Conservation (phyloP, 768 basidiomycete genomes). For the Amanita pallidorosea region DNA sequence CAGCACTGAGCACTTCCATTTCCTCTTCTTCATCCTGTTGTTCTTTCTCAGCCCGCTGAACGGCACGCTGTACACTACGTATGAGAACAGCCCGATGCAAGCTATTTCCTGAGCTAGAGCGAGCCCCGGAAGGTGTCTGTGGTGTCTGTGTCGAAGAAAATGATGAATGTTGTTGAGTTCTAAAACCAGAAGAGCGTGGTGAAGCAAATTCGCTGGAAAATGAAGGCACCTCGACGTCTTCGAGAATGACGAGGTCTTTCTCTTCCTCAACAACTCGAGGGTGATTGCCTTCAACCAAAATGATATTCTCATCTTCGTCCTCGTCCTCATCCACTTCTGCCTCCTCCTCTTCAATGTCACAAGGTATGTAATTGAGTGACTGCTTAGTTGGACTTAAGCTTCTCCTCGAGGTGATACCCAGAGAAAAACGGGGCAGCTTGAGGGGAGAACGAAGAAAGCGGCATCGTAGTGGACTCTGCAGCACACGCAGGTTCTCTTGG, state of each 20-base stretch:
- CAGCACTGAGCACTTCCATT: conserved; percentile 33
- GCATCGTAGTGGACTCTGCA: conserved; percentile 46
- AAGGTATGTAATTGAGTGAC: background rate
- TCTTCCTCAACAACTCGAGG: conserved; percentile 65
- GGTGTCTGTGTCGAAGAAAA: conserved; percentile 15
- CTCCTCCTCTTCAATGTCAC: conserved; percentile 9
- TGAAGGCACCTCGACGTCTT: conserved; percentile 38
- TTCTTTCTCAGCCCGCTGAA: conserved; percentile 39
- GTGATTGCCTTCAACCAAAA: conserved; percentile 55
- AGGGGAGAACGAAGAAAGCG: conserved; percentile 21
- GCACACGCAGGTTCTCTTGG: conserved; percentile 49
- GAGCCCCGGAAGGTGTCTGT: conserved; percentile 22
- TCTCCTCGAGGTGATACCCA: conserved; percentile 8
- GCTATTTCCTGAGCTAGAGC: conserved; percentile 32
- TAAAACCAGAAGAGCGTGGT: conserved; percentile 8
- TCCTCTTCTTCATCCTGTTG: conserved; percentile 39
- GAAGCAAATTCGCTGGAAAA: conserved; percentile 9
- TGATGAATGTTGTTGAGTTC: conserved; percentile 5
- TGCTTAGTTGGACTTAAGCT: conserved; percentile 1
- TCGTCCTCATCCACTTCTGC: conserved; percentile 28
- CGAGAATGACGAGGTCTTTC: conserved; percentile 60
- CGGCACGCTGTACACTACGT: conserved; percentile 55
- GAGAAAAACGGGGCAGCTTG: conserved; percentile 16
- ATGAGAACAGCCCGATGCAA: conserved; percentile 64
- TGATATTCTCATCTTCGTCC: conserved; percentile 37